Evolutionary conservation across 257 asterid genomes (phyloP).

Genomic region (Jaltomata sinuosa): DNA sequence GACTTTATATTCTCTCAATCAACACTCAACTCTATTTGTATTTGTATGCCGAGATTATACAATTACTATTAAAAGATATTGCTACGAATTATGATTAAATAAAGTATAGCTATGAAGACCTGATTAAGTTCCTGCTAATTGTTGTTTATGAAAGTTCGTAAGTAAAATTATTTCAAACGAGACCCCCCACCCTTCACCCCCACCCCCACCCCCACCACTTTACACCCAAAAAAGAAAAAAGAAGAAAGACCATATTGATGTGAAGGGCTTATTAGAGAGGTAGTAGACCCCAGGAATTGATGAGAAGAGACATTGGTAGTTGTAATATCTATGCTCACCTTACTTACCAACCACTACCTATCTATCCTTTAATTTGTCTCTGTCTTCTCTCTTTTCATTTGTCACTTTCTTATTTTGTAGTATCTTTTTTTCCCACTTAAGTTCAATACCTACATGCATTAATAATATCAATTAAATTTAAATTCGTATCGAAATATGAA

Average conservation of each 20-base stretch:
- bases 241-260: neutral
- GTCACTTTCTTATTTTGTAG: neutral
- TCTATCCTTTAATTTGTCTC: neutral
- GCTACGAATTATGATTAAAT: too few species aligned
- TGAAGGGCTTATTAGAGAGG: neutral
- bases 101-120: too few species aligned
- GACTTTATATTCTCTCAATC: too few species aligned
- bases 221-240: neutral
- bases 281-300: neutral
- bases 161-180: neutral
- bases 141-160: too few species aligned
- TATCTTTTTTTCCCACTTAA: too few species aligned
- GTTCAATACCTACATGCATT: too few species aligned
- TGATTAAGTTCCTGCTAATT: too few species aligned
- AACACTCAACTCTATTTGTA: too few species aligned
- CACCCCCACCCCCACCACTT: neutral
- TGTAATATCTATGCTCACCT: neutral
- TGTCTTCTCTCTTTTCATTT: neutral
- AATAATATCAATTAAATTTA: too few species aligned
- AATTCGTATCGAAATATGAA: too few species aligned
- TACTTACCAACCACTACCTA: neutral
- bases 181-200: neutral
- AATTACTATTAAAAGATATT: too few species aligned
- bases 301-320: neutral
- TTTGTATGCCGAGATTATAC: too few species aligned